Percentiles rank a stretch among this genome's conserved stretches.
Conservation (phyloP, 805 yeast species). For the Nakazawaea holstii region DNA sequence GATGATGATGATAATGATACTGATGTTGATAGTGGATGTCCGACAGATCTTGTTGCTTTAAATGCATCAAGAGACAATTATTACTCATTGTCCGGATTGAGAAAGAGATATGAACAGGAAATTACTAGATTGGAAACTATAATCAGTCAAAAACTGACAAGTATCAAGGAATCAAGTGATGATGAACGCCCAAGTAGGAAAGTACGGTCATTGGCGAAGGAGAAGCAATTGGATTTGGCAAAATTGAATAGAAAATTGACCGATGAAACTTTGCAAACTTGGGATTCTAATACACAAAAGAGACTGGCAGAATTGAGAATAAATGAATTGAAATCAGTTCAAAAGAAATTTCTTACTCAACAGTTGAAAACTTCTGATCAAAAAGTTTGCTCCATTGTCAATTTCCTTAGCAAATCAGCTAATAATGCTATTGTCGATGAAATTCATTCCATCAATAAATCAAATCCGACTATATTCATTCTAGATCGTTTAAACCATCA, state of each 20-base stretch:
- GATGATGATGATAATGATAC: neutral
- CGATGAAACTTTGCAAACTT: neutral
- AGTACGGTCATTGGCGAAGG: neutral
- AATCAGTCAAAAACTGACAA: neutral
- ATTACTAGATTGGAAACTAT: constrained; percentile 3
- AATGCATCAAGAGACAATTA: neutral
- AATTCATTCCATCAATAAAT: neutral
- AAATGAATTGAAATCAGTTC: constrained; percentile 3
- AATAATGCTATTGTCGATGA: neutral
- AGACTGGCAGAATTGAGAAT: neutral
- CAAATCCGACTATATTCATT: constrained; percentile 3
- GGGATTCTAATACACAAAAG: neutral
- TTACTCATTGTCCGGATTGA: constrained; percentile 8
- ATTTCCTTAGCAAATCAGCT: constrained; percentile 5
- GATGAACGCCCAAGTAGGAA: constrained; percentile 6
- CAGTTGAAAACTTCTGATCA: neutral
- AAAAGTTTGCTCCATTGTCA: constrained; percentile 2
- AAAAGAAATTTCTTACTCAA: constrained; percentile 2
- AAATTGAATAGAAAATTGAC: neutral
- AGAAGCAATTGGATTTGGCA: constrained; percentile 7
- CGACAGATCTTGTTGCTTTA: neutral
- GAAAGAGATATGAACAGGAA: constrained; percentile 7
- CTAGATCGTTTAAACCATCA: constrained; percentile 4
- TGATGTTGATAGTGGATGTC: too few species aligned
- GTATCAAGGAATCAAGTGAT: neutral